Conservation (phyloP, 164 flowering plant species). For the Aristolochia californica region DNA sequence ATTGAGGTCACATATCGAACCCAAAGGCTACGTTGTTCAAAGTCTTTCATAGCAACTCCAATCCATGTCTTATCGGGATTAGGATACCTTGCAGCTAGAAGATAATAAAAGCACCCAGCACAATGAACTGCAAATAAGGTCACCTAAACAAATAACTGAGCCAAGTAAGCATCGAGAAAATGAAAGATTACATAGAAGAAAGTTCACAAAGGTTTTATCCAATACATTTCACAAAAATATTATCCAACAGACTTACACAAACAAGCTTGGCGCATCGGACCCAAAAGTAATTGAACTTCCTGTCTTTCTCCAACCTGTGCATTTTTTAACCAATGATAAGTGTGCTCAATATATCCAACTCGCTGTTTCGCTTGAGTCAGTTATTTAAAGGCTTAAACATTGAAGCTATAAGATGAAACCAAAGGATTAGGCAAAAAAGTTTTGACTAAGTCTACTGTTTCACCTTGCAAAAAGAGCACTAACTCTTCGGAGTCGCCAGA, state of each 20-base stretch:
- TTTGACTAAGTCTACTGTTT: too few relatives aligned
- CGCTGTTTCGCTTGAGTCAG: too few relatives aligned
- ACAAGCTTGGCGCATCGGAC: conserved; percentile 79
- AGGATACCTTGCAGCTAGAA: conserved; percentile 59
- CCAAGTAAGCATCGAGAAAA: conserved; percentile 6
- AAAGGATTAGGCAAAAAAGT: too few relatives aligned
- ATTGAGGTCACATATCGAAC: conserved; percentile 66
- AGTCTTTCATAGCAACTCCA: conserved; percentile 37
- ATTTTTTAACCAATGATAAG: conserved; percentile 1
- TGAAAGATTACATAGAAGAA: background rate
- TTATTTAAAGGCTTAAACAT: too few relatives aligned
- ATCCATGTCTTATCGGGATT: conserved; percentile 65
- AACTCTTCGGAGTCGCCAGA: conserved; percentile 97
- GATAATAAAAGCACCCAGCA: conserved; percentile 88
- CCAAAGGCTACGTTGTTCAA: conserved; percentile 40
- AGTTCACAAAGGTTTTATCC: too few relatives aligned
- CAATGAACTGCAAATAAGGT: conserved; percentile 91
- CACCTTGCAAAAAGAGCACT: conserved; percentile 79
- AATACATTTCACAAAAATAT: background rate
- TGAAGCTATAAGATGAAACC: too few relatives aligned
- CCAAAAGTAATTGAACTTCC: conserved; percentile 73
- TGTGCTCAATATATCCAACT: background rate
- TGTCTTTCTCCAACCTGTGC: conserved; percentile 85
- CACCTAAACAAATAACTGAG: conserved; percentile 37
- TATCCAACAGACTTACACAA: conserved; percentile 49